Conservation (phyloP, 2,329 filamentous ascomycete genomes). For the Calycina marina region DNA sequence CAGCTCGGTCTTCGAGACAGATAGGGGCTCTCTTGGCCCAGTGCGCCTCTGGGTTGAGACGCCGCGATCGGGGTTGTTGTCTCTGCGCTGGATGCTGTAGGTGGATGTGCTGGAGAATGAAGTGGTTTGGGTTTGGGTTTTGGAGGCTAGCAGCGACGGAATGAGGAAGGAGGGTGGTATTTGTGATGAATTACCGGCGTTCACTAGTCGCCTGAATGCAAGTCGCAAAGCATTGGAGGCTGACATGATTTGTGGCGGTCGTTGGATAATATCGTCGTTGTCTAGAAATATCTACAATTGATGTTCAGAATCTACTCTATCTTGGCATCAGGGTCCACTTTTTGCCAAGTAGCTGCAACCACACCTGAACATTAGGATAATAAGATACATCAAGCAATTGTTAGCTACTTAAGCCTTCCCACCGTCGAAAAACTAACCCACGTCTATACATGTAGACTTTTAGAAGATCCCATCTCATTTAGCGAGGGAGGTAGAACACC, state of each 20-base stretch:
- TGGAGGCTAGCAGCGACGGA: conserved; percentile 14
- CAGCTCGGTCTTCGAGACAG: conserved; percentile 55
- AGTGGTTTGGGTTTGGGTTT: conserved; percentile 13
- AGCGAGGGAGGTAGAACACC: no score
- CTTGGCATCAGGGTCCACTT: no score
- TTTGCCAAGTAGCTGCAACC: no score
- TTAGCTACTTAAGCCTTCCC: no score
- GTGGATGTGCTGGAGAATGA: conserved; percentile 20
- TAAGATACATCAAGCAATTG: no score
- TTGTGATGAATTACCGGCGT: conserved; percentile 8
- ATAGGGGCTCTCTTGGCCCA: conserved; percentile 59
- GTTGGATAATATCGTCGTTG: no score
- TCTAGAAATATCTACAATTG: no score
- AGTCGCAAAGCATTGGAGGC: conserved; percentile 17
- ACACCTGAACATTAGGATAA: no score
- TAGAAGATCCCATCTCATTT: no score
- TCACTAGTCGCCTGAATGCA: conserved; percentile 10
- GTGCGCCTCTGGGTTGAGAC: conserved; percentile 69
- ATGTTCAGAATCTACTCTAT: no score
- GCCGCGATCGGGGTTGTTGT: conserved; percentile 68
- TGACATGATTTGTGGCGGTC: conserved; percentile 15
- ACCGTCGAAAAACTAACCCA: no score
- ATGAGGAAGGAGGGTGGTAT: conserved; percentile 21
- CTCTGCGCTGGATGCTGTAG: conserved; percentile 30
- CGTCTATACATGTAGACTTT: no score